Conservation (phyloP, 2,329 filamentous ascomycete genomes). For the Pleurostoma richardsiae region DNA sequence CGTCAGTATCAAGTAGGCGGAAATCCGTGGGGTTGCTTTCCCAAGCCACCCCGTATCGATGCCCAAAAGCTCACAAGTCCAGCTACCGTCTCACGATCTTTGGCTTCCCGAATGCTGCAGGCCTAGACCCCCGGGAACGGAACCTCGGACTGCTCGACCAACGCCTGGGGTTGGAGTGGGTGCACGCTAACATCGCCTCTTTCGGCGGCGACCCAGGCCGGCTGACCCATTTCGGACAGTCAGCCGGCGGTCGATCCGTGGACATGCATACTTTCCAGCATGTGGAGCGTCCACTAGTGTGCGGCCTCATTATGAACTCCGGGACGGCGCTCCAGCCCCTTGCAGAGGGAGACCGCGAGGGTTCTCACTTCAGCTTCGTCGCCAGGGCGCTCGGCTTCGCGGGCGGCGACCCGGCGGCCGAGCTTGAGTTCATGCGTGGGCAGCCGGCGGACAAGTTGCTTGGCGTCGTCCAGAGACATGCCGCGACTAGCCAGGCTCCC, state of each 20-base stretch:
- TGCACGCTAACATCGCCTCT: conserved; percentile 10
- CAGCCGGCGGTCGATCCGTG: conserved; percentile 1
- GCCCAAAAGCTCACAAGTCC: background rate
- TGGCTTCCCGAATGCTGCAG: conserved; percentile 3
- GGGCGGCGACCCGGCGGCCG: background rate
- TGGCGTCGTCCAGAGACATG: background rate
- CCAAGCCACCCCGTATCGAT: too few relatives aligned
- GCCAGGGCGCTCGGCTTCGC: background rate
- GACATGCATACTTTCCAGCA: conserved; percentile 1
- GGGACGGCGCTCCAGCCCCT: conserved; percentile 1
- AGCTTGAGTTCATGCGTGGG: background rate
- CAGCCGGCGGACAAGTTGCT: background rate
- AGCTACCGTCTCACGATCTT: conserved; percentile 6
- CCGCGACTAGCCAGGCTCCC: background rate
- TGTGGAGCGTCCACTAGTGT: conserved; percentile 2
- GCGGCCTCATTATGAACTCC: conserved; percentile 2
- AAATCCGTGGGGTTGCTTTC: too few relatives aligned
- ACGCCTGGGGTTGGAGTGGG: conserved; percentile 13
- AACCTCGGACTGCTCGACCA: conserved; percentile 15
- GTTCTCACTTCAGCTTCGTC: background rate
- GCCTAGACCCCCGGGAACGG: conserved; percentile 1
- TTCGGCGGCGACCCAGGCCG: conserved; percentile 14
- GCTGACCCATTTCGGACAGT: conserved; percentile 8
- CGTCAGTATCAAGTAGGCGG: background rate
- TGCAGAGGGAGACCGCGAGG: background rate